Base-by-base conservation (phyloP, 1,284 basidiomycete genomes). In the Cutaneotrichosporon cutaneum region DNA sequence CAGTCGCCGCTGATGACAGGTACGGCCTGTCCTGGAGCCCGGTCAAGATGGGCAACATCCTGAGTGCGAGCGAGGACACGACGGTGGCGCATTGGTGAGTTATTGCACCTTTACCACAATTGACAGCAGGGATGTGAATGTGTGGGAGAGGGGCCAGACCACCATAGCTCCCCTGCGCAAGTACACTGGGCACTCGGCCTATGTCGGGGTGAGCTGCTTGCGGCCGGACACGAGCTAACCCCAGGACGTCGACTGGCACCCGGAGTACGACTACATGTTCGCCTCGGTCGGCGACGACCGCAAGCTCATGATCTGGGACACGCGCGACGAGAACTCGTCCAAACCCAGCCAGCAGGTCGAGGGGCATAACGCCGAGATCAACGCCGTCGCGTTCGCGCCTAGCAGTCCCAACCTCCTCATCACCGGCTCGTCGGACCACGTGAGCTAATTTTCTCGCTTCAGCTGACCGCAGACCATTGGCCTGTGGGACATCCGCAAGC, bases 261-360 rank as follows among this genome's bases (percentile, higher is more conserved):
- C 88, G 13, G 86, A 85, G 22, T 84, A 90, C 75, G 92, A 94
- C 61, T 87, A 88, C 69, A 82, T 94, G 53, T 94, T 99, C 72
- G 94, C 89, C 3, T 96, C 93, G 67, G 95, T 97, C n/a, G 93
- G 94, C 33, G 95, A 99, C 71, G 95, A 99, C 78, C 90, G 90
- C 73, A 87, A 90, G 83, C 84, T 99, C 66, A 87, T 98, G 82
- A 84, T 98, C 65, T 99, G 95, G 95, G 95, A 99, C 75, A 92
- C 91, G 7, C 85, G 95, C 67, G 83, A 86, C 53, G 75, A 77
- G 3, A 81, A 79, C 62, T 79, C 87, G 21, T 80, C 83, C 59
- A 87, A 89, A 66, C 87, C 94, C 18, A 84, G 84, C 45, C 83
- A 85, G 13, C 87, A 89, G 71, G 82, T 94, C 7, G 86, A 92